Percentiles rank a stretch among this genome's conserved stretches.
Conservation (phyloP, 805 yeast genomes). For the Lipomyces lipofer region DNA sequence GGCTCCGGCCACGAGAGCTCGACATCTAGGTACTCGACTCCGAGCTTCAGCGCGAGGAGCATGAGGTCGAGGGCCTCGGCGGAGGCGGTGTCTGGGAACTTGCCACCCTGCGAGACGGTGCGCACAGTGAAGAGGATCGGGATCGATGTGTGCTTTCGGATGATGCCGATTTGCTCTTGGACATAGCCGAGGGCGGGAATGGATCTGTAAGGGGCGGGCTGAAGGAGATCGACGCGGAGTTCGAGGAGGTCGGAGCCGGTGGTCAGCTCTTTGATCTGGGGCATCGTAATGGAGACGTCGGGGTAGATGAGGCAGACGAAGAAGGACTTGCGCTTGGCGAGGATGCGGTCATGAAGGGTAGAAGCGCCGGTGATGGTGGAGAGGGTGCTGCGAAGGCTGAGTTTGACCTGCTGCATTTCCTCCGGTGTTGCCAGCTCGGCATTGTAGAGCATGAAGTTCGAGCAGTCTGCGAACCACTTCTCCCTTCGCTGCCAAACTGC, state of each 20-base stretch:
- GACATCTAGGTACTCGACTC: slow-evolving; percentile 78
- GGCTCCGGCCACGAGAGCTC: slow-evolving; percentile 68
- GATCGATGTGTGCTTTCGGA: slow-evolving; percentile 62
- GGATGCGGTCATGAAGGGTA: slow-evolving; percentile 43
- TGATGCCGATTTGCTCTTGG: slow-evolving; percentile 66
- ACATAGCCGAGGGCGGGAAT: slow-evolving; percentile 50
- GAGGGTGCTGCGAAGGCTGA: slow-evolving; percentile 54
- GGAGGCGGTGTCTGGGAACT: slow-evolving; percentile 61
- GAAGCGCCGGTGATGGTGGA: slow-evolving; percentile 60
- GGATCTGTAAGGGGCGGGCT: slow-evolving; percentile 25
- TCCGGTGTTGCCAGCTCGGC: slow-evolving; percentile 56
- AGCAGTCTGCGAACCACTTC: slow-evolving; percentile 73
- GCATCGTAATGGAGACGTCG: slow-evolving; percentile 52
- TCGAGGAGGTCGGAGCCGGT: slow-evolving; percentile 83
- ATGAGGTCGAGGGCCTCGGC: slow-evolving; percentile 53
- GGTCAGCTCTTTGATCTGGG: slow-evolving; percentile 52
- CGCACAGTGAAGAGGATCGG: slow-evolving; percentile 84
- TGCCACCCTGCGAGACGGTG: slow-evolving; percentile 79
- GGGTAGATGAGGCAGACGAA: slow-evolving; percentile 73
- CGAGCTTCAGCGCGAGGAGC: slow-evolving; percentile 67
- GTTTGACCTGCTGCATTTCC: slow-evolving; percentile 16
- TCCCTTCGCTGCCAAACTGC: slow-evolving; percentile 85
- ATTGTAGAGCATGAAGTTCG: slow-evolving; percentile 75
- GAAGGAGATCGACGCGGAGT: slow-evolving; percentile 71
- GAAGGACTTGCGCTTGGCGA: slow-evolving; percentile 47